Evolutionary conservation across 768 basidiomycete species (phyloP), one percentile per base, ranked within the genome.

Genomic region (Lentinula aciculospora): DNA sequence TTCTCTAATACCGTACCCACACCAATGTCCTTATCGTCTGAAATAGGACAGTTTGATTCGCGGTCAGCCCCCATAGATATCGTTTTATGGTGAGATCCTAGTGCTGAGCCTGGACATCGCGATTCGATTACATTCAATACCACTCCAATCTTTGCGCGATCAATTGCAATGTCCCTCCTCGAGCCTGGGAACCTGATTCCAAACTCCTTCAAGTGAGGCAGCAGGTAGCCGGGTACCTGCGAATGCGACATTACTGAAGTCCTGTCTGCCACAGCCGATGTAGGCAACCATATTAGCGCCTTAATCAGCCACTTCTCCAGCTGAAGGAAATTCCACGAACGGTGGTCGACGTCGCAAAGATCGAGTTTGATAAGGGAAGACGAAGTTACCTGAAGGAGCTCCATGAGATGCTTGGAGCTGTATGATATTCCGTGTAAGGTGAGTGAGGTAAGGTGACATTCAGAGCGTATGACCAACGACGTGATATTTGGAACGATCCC

Each of bases 271-370:
- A 12, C 23, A n/a, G 25, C 28, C 28, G 49, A n/a, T 9, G 49
- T 21, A 32, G 29, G 32, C 49, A 50, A 12, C 49, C 49, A 50
- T 10, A 32, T 50, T 17, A 50, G 29, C 17, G 49, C 31, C 15
- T 21, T 5, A 12, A 50, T 10, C 8, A 50, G n/a, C 49, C 49
- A 50, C 7, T 4, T 31, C 5, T 50, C 9, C 31, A 50, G 10
- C 49, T 50, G 49, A 4, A 50, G n/a, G n/a, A 50, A 50, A 34
- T 50, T 50, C 49, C 49, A 50, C 49, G 27, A 25, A 17, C 46
- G 25, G 13, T 47, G 46, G 15, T 47, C 46, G 9, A 47, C 46
- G 8, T 47, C 46, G 27, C 46, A 47, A 3, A 47, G 29, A 31
- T 47, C 46, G 25, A 47, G 46, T 47, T 47, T 47, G 29, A 47